Percentiles rank a stretch among this genome's conserved stretches.
Conservation (phyloP, 805 yeast species). For the Scheffersomyces coipomensis region DNA sequence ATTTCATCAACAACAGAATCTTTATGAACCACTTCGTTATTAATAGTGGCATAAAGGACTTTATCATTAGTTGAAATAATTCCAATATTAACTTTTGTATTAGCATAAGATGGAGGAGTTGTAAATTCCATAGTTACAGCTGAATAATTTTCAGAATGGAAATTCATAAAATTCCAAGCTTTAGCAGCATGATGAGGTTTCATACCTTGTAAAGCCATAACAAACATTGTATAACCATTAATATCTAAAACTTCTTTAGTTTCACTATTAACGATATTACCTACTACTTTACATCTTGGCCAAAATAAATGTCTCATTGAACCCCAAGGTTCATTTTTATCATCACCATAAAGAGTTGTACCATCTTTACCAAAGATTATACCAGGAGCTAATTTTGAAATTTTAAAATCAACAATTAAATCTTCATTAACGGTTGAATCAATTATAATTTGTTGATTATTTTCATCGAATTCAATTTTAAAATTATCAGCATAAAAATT, state of each 20-base stretch:
- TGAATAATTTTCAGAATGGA: conserved; percentile 71
- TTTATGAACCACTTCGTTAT: conserved; percentile 63
- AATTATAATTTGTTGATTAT: conserved; percentile 45
- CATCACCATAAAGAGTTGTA: conserved; percentile 81
- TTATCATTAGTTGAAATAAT: conserved; percentile 65
- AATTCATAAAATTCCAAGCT: conserved; percentile 90
- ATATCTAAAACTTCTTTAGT: conserved; percentile 30
- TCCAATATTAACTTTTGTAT: conserved; percentile 77
- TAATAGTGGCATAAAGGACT: conserved; percentile 59
- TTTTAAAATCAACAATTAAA: conserved; percentile 65
- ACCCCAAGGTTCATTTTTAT: conserved; percentile 89
- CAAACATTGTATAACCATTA: conserved; percentile 70
- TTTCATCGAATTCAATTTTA: conserved; percentile 60
- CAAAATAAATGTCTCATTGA: conserved; percentile 93
- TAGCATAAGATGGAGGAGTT: conserved; percentile 87
- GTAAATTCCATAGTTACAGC: conserved; percentile 93
- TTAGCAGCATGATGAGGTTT: conserved; percentile 99
- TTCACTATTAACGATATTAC: conserved; percentile 55
- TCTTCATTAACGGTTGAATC: conserved; percentile 67
- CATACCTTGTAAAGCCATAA: conserved; percentile 98
- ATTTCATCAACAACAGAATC: conserved; percentile 62
- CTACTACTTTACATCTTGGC: conserved; percentile 81
- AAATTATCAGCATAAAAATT: conserved; percentile 79
- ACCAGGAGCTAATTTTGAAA: conserved; percentile 68
- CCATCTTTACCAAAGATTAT: conserved; percentile 92